Base-by-base conservation (phyloP, 371 early-diverging fungal genomes). In the Vairimorpha ceranae region DNA sequence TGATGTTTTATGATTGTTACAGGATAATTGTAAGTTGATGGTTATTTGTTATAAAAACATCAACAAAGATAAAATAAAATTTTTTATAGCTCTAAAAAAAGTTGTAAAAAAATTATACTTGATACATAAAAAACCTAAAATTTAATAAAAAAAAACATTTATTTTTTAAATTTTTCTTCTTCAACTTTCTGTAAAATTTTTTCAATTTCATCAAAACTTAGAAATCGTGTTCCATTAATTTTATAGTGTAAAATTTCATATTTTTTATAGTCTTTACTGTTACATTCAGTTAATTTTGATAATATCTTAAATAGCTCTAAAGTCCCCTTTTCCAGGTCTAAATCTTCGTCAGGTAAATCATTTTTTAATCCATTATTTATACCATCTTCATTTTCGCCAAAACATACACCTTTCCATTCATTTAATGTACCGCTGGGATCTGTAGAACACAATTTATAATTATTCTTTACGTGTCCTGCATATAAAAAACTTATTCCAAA, bases 371-470 rank as follows among this genome's bases (percentile, higher is more conserved):
- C 56, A 30, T 63, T 17, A 30, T 79, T 78, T 12, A 84, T 80
- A 0, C 54, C 33, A 60, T 80, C 81, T 27, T 78, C 77, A 32
- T 76, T 72, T 30, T 75, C 91, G 23, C 99, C 99, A 78, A 95
- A 93, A 83, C 93, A 91, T 35, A 90, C 91, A 14, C 95, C 96
- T 84, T 91, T 95, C 97, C 95, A 97, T 41, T 93, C 93, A 79
- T 90, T 88, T 82, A 95, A 93, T 85, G 95, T 96, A 65, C 97
- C 99, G 25, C 93, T 92, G 2, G 99, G 97, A 84, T 98, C 99
- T 8, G 93, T 91, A 79, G 92, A 93, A 83, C 93, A 95, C 48
- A 98, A 86, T 82, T 92, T 92, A 87, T 94, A 95, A 10, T 95
- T 93, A 69, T 86, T 83, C 43, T 89, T 87, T 38, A 88, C 86